These are phyloP conservation scores for Globisporangium canariense DNA, from an alignment of 352 stramenopile genomes.

Conservation along the genomic window DNA sequence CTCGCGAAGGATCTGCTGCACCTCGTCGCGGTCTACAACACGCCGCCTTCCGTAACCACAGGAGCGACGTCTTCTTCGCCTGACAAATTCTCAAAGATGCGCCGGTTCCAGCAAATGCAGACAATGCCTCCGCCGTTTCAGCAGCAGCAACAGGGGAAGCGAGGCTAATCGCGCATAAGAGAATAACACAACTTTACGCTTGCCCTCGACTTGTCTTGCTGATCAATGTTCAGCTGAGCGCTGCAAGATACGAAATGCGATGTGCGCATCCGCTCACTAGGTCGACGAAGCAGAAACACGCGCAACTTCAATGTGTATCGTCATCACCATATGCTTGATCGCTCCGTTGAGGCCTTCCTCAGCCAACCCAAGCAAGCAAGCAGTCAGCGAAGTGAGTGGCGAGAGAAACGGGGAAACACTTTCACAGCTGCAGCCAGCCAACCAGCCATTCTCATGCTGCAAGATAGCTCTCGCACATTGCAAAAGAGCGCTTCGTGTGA, in stretches of 20 bases:
- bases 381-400: neutral
- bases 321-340: neutral
- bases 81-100: constrained; percentile 17
- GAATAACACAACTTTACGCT: neutral
- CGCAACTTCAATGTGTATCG: constrained; percentile 9
- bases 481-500: no score
- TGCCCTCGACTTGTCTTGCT: no score
- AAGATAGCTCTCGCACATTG: no score
- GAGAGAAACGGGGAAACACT: neutral
- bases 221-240: no score
- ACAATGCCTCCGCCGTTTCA: neutral
- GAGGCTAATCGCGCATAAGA: neutral
- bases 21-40: constrained; percentile 53
- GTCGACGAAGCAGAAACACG: neutral
- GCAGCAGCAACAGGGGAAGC: constrained; percentile 5
- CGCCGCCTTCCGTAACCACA: neutral
- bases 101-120: constrained; percentile 19
- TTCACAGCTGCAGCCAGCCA: no score
- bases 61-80: constrained; percentile 7
- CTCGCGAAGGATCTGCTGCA: constrained; percentile 61
- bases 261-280: neutral
- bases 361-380: neutral
- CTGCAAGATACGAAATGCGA: no score
- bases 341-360: no score
- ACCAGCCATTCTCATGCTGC: no score